Base-by-base conservation (phyloP, 2,329 filamentous ascomycete genomes). In the Calonectria pseudoreteaudii region DNA sequence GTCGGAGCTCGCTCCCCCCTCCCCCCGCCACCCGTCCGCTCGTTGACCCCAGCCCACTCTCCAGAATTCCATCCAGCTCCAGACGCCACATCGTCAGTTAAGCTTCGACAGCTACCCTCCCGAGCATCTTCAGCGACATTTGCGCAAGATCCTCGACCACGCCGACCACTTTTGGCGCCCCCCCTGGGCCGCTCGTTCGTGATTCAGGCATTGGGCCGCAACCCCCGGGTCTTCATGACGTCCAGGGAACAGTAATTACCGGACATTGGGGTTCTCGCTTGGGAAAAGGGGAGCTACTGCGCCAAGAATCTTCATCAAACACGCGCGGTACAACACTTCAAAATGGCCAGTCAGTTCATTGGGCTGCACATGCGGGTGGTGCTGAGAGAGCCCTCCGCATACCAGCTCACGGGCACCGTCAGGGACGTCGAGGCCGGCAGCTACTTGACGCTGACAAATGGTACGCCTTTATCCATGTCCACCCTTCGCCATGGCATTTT, bases 341-440 rank as follows among this genome's bases (percentile, higher is more conserved):
- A 52, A 52, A 86, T 86, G 85, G 91, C 93, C 64, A 88, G 89
- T 73, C 88, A 92, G 81, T 95, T 96, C 83, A 91, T 95, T 80
- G 94, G 94, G 75, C 90, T 94, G 83, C 92, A 93, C 74, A 94
- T 97, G 85, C 86, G 92, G 74, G 92, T 97, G 80, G 93, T 93
- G 44, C 88, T 97, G 76, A 90, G 89, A 79, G 88, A 91, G 72
- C 93, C 93, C 67, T 88, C 90, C 3, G 90, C 91, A 74, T 90
- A 90, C 52, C 87, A 91, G 79, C 86, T 96, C 65, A 91, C 92
- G 74, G 95, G 95, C 66, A 90, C 91, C 28, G 93, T 97, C 44
- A 90, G 91, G 74, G 89, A 92, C 78, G 92, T 96, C 68, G 89
- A 87, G 73, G 86, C 93, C 74, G 92, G 93, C 31, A 90, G 91